Evolutionary conservation across 2,329 filamentous ascomycete genomes (phyloP).

Genomic region (Fusarium sulawesiense): DNA sequence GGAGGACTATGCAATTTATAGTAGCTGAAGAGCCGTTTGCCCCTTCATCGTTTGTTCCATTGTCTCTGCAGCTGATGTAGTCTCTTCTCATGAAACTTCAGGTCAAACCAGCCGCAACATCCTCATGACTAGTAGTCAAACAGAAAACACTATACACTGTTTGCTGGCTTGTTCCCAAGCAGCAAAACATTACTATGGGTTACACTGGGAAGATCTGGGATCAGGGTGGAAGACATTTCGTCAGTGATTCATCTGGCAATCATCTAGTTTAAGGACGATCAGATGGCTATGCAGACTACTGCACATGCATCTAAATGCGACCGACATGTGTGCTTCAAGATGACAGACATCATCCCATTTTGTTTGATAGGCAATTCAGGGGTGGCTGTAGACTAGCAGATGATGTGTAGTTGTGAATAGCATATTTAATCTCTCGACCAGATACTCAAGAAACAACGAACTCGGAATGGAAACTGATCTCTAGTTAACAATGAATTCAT

Average conservation of each 20-base stretch:
- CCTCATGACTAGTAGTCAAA: not conserved
- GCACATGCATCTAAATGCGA: not conserved
- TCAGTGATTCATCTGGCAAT: slow-evolving; percentile 5
- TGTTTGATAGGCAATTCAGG: not conserved
- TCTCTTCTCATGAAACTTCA: not conserved
- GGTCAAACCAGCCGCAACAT: not conserved
- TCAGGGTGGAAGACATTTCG: slow-evolving; percentile 6
- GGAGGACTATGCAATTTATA: slow-evolving; percentile 9
- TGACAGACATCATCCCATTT: not conserved
- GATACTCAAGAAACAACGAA: not conserved
- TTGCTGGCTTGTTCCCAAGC: slow-evolving; percentile 2
- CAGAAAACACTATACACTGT: slow-evolving; percentile 4
- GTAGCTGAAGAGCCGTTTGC: not conserved
- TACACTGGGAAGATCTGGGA: slow-evolving; percentile 16
- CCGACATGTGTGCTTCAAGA: not conserved
- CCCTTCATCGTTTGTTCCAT: not conserved
- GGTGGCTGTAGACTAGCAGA: not conserved
- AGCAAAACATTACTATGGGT: not conserved
- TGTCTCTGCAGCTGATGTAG: not conserved
- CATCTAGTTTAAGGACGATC: not conserved
- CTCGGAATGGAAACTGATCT: not conserved
- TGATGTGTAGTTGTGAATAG: not conserved
- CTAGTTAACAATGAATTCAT: not conserved
- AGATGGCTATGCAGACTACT: not conserved
- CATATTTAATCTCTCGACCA: not conserved